Base-by-base conservation (phyloP, 2,329 filamentous ascomycete species). In the Pestalotiopsis sp. region DNA sequence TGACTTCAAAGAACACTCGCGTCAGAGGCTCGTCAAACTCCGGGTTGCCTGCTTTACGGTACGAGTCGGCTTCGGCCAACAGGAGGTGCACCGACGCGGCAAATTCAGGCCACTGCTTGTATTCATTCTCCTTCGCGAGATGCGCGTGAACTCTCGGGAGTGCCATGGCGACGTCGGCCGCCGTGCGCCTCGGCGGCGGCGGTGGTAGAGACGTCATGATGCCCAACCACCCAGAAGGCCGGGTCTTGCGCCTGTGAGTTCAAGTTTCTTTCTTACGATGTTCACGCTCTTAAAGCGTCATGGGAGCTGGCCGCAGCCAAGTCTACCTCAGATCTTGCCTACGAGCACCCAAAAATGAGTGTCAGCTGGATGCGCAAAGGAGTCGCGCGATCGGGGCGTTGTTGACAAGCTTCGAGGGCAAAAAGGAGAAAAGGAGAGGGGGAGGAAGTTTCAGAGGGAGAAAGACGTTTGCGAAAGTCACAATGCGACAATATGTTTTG, bases 11-110 rank as follows among this genome's bases (percentile, higher is more conserved):
- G 17, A 78, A 66, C n/a, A 71, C 64, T 23, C 69, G 67, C 12
- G 41, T 31, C 23, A 76, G 58, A 7, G 71, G 58, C 9, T 67
- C 52, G 3, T 70, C 56, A 41, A 75, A 78, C 58, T 72, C 73
- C 7, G 74, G 65, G 6, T 73, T 70, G 17, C 76, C 76, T 14
- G 61, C 62, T 25, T 74, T 68, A 68, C 78, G 76, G 1, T 66
- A 58, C 12, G 70, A 49, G 12, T 76, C 59, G 25, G 75, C 75
- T 17, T 74, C 72, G 4, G 12, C 11, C 12, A 40, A 36, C 6
- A 36, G 31, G 11, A 62, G n/a, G 13, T 38, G 27, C 17, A n/a
- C 31, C 5, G n/a, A 36, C 14, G 9, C 25, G 17, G 12, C 59
- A 20, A 62, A 31, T 31, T 11, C 14, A 13, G n/a, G n/a, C 59